Evolutionary conservation across 345 rosid genomes (phyloP).

Genomic region (Melaleuca quinquenervia): DNA sequence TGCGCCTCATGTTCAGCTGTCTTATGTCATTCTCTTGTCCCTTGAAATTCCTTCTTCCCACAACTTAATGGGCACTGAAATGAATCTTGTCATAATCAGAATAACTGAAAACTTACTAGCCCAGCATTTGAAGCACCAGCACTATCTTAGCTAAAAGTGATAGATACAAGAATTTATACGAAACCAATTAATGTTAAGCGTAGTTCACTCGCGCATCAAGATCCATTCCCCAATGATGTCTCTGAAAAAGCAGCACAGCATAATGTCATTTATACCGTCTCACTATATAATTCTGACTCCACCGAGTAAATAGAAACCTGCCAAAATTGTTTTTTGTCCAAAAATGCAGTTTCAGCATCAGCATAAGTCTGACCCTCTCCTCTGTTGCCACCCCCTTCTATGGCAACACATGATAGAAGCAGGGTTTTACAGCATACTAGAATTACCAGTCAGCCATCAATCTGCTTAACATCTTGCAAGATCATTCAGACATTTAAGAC

Average conservation of each 20-base stretch:
- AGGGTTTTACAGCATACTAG: not conserved
- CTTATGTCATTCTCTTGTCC: not conserved
- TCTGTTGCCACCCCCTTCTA: not conserved
- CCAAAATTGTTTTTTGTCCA: not conserved
- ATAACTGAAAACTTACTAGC: not conserved
- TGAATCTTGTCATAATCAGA: not conserved
- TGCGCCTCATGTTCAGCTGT: not conserved
- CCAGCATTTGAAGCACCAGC: not conserved
- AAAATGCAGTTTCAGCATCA: not conserved
- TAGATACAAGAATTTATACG: not conserved
- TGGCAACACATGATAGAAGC: not conserved
- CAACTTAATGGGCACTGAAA: not conserved
- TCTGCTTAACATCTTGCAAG: not conserved
- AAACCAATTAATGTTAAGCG: not conserved
- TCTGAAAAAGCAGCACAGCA: not conserved
- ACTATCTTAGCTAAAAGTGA: not conserved
- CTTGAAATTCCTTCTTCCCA: not conserved
- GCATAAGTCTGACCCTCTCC: not conserved
- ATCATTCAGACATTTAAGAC: not conserved
- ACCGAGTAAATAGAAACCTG: not conserved
- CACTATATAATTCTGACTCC: not conserved
- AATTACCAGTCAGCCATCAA: not conserved
- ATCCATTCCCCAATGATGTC: not conserved
- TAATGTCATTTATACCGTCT: not conserved
- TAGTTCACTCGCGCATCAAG: not conserved